A percentile compares a stretch with the other conserved stretches of the same genome.
Conservation (phyloP, 768 basidiomycete species). For the Suillus clintonianus region DNA sequence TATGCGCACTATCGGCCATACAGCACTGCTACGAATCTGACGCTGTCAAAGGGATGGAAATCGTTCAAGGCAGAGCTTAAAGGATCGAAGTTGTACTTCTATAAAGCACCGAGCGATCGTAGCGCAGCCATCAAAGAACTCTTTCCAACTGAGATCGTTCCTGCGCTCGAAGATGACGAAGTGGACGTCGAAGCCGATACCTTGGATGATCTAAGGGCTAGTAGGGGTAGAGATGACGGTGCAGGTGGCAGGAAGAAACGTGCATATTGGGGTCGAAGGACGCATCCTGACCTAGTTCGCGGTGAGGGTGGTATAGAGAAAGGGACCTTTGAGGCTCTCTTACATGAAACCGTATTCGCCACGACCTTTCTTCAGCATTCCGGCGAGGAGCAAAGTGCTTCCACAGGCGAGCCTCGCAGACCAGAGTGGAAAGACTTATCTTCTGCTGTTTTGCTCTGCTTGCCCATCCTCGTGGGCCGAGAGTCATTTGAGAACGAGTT, state of each 20-base stretch:
- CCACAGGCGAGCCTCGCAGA: conserved; percentile 13
- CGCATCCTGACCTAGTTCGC: conserved; percentile 69
- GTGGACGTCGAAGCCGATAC: conserved; percentile 26
- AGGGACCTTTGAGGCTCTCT: conserved; percentile 76
- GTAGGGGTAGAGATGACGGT: conserved; percentile 37
- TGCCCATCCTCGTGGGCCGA: conserved; percentile 59
- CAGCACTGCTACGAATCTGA: conserved; percentile 33
- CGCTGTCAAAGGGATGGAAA: conserved; percentile 78
- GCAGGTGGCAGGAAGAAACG: conserved; percentile 53
- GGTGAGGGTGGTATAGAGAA: conserved; percentile 48
- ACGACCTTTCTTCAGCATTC: conserved; percentile 53
- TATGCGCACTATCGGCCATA: conserved; percentile 30
- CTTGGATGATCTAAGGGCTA: conserved; percentile 27
- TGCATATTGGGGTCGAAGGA: conserved; percentile 75
- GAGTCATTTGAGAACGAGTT: conserved; percentile 71
- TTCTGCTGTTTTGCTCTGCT: conserved; percentile 56
- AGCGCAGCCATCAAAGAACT: conserved; percentile 65
- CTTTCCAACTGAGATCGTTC: conserved; percentile 68
- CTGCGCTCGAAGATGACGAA: conserved; percentile 53
- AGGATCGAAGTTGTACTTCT: conserved; percentile 84
- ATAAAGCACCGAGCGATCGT: conserved; percentile 78
- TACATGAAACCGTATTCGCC: conserved; percentile 81
- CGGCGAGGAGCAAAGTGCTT: conserved; percentile 5
- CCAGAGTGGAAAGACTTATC: conserved; percentile 63
- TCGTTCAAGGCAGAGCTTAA: conserved; percentile 82